Percentiles rank a stretch among this genome's conserved stretches.
These are phyloP conservation scores for Coffea humblotiana DNA, from an alignment of 305 asterid genomes.

Conservation along the genomic window DNA sequence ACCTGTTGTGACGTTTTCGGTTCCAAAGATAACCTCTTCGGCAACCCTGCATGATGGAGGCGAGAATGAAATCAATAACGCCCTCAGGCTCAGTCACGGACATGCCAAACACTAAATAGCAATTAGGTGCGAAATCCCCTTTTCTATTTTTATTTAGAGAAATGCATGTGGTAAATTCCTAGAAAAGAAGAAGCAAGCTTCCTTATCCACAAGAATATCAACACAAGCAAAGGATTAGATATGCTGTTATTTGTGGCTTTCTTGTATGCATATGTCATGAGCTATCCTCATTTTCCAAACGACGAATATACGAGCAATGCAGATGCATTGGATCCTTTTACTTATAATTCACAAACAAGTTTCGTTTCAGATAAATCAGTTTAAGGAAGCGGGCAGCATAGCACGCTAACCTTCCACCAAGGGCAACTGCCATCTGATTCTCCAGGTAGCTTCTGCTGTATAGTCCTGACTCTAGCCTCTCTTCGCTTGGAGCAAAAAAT, in stretches of 20 bases:
- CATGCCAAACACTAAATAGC: background rate
- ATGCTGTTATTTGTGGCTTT: background rate
- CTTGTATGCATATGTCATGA: background rate
- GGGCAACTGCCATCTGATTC: constrained; percentile 98
- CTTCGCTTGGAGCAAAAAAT: constrained; percentile 95
- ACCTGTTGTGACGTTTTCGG: constrained; percentile 87
- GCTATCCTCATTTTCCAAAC: background rate
- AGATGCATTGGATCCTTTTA: background rate
- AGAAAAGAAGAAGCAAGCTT: background rate
- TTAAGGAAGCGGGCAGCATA: background rate
- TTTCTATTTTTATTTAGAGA: background rate
- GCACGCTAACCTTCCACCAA: constrained; percentile 81
- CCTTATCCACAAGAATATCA: background rate
- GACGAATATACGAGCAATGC: background rate
- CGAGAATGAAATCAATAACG: background rate
- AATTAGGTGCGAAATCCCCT: background rate
- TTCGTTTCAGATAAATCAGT: background rate
- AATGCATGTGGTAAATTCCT: too few species aligned
- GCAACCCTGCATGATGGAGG: constrained; percentile 57
- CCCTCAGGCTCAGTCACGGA: background rate
- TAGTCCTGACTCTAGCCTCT: constrained; percentile 91
- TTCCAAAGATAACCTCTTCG: constrained; percentile 84
- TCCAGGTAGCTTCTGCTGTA: constrained; percentile 95
- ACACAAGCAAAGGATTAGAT: background rate
- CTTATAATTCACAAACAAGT: background rate